Evolutionary conservation across 768 basidiomycete species (phyloP).

Genomic region (Rickenella mellea): DNA sequence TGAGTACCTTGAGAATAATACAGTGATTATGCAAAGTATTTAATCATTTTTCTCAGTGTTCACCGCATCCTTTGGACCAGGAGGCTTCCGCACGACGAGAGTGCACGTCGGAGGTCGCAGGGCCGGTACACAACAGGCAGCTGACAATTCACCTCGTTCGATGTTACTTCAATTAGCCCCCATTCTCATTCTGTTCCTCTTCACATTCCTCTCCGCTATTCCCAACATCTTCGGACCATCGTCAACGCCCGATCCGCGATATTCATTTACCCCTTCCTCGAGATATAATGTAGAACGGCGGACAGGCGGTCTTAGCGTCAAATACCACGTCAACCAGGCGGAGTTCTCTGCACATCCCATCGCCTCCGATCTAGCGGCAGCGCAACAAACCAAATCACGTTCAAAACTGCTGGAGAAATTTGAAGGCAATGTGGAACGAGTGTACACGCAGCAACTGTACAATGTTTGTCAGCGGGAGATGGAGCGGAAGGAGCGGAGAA

Average conservation of each 20-base stretch:
- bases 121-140: conserved; percentile 22
- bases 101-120: conserved; percentile 34
- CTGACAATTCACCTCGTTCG: conserved; percentile 45
- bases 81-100: conserved; percentile 71
- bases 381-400: not conserved
- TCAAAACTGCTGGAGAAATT: conserved; percentile 42
- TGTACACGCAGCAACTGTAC: conserved; percentile 64
- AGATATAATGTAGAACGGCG: conserved; percentile 62
- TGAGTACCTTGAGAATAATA: conserved; percentile 10
- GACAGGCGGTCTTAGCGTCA: conserved; percentile 60
- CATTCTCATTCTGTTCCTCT: conserved; percentile 70
- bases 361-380: conserved; percentile 56
- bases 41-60: conserved; percentile 40
- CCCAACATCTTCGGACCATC: conserved; percentile 65
- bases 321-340: conserved; percentile 73
- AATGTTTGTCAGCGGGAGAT: conserved; percentile 60
- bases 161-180: conserved; percentile 73
- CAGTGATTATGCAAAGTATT: conserved; percentile 3
- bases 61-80: conserved; percentile 68
- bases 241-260: conserved; percentile 69
- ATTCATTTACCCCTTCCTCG: conserved; percentile 54
- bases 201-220: conserved; percentile 75
- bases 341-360: conserved; percentile 80
- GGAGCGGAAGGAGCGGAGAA: conserved; percentile 57
- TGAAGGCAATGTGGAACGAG: conserved; percentile 67